These are phyloP conservation scores for Fraxinus albicans DNA, from an alignment of 305 asterid species.

Conservation along the genomic window DNA sequence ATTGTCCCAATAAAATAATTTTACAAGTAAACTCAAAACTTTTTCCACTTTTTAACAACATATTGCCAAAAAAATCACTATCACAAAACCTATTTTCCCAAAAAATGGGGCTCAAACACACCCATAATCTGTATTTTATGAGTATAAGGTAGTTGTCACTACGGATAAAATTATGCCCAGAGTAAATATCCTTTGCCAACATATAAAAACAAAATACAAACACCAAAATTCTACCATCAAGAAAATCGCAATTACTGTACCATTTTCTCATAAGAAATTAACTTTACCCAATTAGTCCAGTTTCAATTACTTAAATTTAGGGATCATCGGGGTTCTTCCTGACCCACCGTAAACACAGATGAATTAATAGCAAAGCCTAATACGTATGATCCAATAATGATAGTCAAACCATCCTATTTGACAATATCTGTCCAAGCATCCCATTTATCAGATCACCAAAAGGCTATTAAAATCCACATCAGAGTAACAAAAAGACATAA, in stretches of 20 bases:
- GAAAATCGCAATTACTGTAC: slow-evolving; percentile 8
- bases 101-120: neutral
- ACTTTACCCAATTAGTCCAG: neutral
- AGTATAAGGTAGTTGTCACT: neutral
- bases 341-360: neutral
- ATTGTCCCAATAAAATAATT: neutral
- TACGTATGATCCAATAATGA: neutral
- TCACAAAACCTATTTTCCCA: neutral
- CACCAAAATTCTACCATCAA: neutral
- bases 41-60: neutral
- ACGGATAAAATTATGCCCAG: neutral
- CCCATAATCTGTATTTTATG: neutral
- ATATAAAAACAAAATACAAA: neutral
- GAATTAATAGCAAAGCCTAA: slow-evolving; percentile 4
- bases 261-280: neutral
- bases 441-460: neutral
- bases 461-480: slow-evolving; percentile 3
- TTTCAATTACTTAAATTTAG: slow-evolving; percentile 1
- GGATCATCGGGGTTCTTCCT: slow-evolving; percentile 7
- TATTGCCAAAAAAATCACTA: neutral
- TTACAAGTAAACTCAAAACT: neutral
- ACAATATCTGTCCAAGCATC: slow-evolving; percentile 4
- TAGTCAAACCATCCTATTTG: neutral
- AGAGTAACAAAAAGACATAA: neutral
- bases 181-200: neutral